phyloP scores from a whole-genome alignment of 345 rosid genomes.

The Atalantia buxifolia region DNA sequence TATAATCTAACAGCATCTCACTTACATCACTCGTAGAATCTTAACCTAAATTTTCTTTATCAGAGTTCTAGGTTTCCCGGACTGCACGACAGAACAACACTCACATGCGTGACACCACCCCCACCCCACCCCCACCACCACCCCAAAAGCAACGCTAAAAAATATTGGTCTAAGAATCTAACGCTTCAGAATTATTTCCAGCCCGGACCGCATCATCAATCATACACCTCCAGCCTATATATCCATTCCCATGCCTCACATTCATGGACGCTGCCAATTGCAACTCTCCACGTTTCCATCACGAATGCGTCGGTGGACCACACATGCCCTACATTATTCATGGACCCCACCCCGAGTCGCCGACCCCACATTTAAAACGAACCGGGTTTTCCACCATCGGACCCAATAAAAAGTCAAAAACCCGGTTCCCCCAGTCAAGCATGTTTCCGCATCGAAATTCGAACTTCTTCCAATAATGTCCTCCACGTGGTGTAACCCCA shows the following conservation, averaged over 20 bases:
- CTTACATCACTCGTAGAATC: background rate
- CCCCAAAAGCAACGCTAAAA: background rate
- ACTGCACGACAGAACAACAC: background rate
- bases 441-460: slow-evolving; percentile 36
- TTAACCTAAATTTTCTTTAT: background rate
- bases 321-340: slow-evolving; percentile 6
- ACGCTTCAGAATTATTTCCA: slow-evolving; percentile 14
- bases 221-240: background rate
- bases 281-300: slow-evolving; percentile 28
- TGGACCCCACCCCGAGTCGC: slow-evolving; percentile 11
- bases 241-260: background rate
- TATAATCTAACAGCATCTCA: background rate
- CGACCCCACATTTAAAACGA: slow-evolving; percentile 1
- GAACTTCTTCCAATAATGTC: slow-evolving; percentile 19
- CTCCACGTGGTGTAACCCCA: slow-evolving; percentile 46
- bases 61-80: background rate
- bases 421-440: slow-evolving; percentile 42
- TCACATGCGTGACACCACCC: slow-evolving; percentile 5
- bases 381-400: background rate
- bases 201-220: background rate
- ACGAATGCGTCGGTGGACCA: slow-evolving; percentile 26
- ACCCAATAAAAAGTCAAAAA: background rate
- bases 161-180: slow-evolving; percentile 6
- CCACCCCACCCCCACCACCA: background rate
- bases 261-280: background rate